A percentile compares a stretch with the other conserved stretches of the same genome.
Conservation (phyloP, 495 filamentous ascomycete genomes). For the Clohesyomyces aquaticus region DNA sequence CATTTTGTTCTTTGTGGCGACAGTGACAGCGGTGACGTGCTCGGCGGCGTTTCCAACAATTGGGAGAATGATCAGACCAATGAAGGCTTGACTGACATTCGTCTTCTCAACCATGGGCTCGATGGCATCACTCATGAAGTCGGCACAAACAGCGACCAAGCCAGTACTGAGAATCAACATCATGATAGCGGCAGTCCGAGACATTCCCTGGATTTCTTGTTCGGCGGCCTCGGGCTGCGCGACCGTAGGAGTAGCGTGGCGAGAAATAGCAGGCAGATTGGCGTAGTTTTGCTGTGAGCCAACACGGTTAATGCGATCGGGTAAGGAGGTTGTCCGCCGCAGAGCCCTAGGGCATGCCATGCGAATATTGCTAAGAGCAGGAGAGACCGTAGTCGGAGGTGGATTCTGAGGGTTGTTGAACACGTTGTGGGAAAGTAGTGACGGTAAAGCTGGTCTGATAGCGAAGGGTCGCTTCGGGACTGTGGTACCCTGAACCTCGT, state of each 20-base stretch:
- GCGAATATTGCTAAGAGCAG: conserved; percentile 23
- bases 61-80: conserved; percentile 85
- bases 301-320: conserved; percentile 64
- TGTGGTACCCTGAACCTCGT: conserved; percentile 32
- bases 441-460: conserved; percentile 59
- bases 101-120: conserved; percentile 68
- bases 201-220: conserved; percentile 59
- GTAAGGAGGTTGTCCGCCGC: conserved; percentile 78
- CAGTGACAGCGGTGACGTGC: conserved; percentile 86
- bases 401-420: conserved; percentile 52
- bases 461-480: conserved; percentile 51
- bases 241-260: conserved; percentile 1
- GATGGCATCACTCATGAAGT: conserved; percentile 84
- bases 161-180: conserved; percentile 76
- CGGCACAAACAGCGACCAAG: conserved; percentile 82
- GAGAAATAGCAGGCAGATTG: conserved; percentile 40
- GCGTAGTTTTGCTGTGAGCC: conserved; percentile 42
- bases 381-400: conserved; percentile 25
- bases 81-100: conserved; percentile 73
- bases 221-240: conserved; percentile 36
- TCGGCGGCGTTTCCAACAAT: conserved; percentile 93
- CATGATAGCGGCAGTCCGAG: conserved; percentile 72
- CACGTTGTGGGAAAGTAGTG: conserved; percentile 66
- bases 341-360: conserved; percentile 59
- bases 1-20: conserved; percentile 95